phyloP scores from a whole-genome alignment of 495 filamentous ascomycete species.

The Lasiosphaeris hirsuta region DNA sequence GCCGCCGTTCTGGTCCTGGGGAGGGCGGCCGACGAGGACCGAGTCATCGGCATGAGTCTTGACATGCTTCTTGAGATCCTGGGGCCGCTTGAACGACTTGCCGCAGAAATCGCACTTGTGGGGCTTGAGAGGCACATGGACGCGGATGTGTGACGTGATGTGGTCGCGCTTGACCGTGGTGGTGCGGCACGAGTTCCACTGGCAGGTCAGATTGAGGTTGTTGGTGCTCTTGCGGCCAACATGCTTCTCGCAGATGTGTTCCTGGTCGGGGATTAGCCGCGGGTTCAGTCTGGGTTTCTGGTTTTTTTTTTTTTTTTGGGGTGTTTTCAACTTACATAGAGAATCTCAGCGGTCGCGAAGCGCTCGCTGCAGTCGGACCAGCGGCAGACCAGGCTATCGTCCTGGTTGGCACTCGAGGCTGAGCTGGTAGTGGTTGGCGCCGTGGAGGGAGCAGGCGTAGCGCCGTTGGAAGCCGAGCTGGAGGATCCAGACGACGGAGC shows the following conservation, averaged over 20 bases:
- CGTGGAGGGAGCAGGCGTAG: no score
- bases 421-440: constrained; percentile 15
- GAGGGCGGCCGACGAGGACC: constrained; percentile 71
- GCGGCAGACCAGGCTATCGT: constrained; percentile 73
- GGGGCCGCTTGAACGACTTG: constrained; percentile 98
- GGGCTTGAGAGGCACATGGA: constrained; percentile 96
- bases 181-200: constrained; percentile 93
- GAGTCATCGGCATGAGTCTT: constrained; percentile 99
- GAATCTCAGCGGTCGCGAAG: constrained; percentile 71
- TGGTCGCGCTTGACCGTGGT: constrained; percentile 99
- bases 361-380: constrained; percentile 85
- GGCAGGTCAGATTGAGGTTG: constrained; percentile 95
- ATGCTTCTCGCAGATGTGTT: constrained; percentile 97
- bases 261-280: constrained; percentile 52
- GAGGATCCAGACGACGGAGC: constrained; percentile 15
- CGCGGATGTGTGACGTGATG: constrained; percentile 98
- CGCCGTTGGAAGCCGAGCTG: no score
- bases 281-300: no score
- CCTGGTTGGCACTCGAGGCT: constrained; percentile 36
- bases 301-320: constrained; percentile 2
- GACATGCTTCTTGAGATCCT: constrained; percentile 99
- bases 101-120: constrained; percentile 98
- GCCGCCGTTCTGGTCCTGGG: constrained; percentile 60
- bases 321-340: constrained; percentile 70
- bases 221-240: constrained; percentile 98